Conservation (phyloP, 2,329 filamentous ascomycete genomes). For the Lomentospora prolificans region DNA sequence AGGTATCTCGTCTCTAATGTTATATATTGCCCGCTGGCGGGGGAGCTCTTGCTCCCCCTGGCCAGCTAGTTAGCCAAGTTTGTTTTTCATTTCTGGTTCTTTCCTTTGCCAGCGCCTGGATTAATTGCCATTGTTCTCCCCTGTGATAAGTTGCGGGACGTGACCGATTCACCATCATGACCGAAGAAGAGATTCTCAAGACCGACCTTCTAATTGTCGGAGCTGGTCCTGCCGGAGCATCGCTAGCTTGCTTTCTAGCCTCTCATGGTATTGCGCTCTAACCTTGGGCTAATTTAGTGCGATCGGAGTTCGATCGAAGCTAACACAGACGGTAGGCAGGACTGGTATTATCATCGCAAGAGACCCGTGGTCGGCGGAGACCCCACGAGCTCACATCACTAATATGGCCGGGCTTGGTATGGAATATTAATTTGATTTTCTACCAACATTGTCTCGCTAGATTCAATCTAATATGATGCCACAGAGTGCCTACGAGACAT, state of each 20-base stretch:
- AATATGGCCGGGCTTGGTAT: slow-evolving; percentile 44
- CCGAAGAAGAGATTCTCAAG: slow-evolving; percentile 11
- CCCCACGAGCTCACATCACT: slow-evolving; percentile 50
- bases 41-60: no score
- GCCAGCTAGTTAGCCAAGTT: no score
- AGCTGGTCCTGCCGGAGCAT: slow-evolving; percentile 43
- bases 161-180: background rate
- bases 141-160: no score
- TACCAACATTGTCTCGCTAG: background rate
- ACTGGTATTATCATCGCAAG: slow-evolving; percentile 43
- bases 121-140: background rate
- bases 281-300: background rate
- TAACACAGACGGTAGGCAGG: slow-evolving; percentile 22
- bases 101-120: no score
- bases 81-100: no score
- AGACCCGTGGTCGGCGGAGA: slow-evolving; percentile 40
- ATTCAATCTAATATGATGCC: background rate
- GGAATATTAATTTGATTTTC: no score
- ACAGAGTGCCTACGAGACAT: slow-evolving; percentile 43
- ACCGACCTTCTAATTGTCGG: slow-evolving; percentile 40
- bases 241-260: slow-evolving; percentile 42
- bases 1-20: no score
- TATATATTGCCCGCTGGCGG: background rate
- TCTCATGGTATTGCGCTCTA: slow-evolving; percentile 28
- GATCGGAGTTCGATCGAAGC: background rate